Conservation (phyloP, 306 rosid genomes). For the Gleditsia sinensis region DNA sequence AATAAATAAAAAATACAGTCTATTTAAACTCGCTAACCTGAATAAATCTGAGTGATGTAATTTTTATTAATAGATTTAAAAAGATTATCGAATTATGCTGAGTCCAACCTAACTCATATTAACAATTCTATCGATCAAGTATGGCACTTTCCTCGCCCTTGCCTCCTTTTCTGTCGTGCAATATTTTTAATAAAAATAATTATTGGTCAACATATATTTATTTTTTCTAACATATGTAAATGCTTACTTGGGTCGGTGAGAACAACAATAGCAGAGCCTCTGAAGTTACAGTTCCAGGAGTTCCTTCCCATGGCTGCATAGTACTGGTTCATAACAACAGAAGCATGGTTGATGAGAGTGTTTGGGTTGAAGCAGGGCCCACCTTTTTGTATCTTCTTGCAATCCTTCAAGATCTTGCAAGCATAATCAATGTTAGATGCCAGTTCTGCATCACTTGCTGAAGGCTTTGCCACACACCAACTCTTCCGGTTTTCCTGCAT, state of each 20-base stretch:
- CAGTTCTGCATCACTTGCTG: slow-evolving; percentile 28
- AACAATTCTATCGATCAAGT: no score
- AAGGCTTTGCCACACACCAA: slow-evolving; percentile 49
- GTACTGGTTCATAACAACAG: slow-evolving; percentile 51
- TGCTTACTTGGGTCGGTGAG: slow-evolving; percentile 42
- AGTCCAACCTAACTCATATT: no score
- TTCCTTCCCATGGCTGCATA: slow-evolving; percentile 29
- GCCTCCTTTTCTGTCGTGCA: no score
- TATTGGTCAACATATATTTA: no score
- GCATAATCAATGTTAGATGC: slow-evolving; percentile 23
- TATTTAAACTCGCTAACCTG: no score
- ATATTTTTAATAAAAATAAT: no score
- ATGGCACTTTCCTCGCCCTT: no score
- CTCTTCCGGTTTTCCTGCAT: slow-evolving; percentile 1
- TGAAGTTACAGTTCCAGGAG: slow-evolving; percentile 42
- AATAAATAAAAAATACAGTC: no score
- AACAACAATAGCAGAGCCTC: slow-evolving; percentile 28
- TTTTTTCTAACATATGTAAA: no score
- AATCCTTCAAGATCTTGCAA: slow-evolving; percentile 27
- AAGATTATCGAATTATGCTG: no score
- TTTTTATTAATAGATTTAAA: no score
- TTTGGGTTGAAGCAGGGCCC: slow-evolving; percentile 45
- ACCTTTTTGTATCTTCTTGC: slow-evolving; percentile 34
- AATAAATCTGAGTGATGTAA: no score
- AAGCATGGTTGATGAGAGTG: slow-evolving; percentile 40